Conservation (phyloP, 495 filamentous ascomycete species). For the Podospora appendiculata region DNA sequence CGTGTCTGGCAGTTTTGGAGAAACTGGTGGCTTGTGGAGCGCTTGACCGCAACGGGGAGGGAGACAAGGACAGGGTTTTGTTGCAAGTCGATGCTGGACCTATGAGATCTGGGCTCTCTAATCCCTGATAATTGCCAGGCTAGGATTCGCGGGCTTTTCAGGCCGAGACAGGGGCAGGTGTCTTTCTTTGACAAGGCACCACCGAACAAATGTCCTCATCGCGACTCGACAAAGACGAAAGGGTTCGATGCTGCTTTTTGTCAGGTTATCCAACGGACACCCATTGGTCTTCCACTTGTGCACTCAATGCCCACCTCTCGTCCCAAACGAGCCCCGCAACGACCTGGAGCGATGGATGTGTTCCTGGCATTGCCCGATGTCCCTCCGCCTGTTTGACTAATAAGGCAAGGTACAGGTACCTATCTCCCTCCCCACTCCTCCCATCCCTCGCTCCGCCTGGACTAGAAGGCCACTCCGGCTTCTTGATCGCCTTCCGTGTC, state of each 20-base stretch:
- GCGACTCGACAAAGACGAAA: conserved; percentile 1
- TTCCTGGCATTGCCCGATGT: not conserved
- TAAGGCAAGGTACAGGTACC: too few species aligned
- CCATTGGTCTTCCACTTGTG: not conserved
- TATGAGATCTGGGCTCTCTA: conserved; percentile 8
- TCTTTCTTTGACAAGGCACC: conserved; percentile 12
- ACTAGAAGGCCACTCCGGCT: conserved; percentile 16
- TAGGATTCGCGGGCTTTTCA: conserved; percentile 10
- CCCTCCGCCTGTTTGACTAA: too few species aligned
- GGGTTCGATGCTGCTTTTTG: not conserved
- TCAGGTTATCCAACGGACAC: conserved; percentile 1
- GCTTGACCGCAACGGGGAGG: conserved; percentile 11
- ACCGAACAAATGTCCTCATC: conserved; percentile 9
- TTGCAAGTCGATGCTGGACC: conserved; percentile 5
- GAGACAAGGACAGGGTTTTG: conserved; percentile 8
- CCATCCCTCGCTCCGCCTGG: not conserved
- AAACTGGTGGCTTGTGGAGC: conserved; percentile 4
- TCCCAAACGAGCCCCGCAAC: too few species aligned
- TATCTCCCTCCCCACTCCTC: too few species aligned
- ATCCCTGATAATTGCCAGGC: conserved; percentile 18
- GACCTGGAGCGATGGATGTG: not conserved
- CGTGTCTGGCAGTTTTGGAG: not conserved
- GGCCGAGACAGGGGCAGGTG: conserved; percentile 8
- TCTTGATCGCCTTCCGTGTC: conserved; percentile 28
- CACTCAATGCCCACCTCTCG: not conserved